Evolutionary conservation across 108 stramenopile genomes (phyloP), one percentile per base, ranked within the genome.

Genomic region (Pseudonitzschia multiseries): DNA sequence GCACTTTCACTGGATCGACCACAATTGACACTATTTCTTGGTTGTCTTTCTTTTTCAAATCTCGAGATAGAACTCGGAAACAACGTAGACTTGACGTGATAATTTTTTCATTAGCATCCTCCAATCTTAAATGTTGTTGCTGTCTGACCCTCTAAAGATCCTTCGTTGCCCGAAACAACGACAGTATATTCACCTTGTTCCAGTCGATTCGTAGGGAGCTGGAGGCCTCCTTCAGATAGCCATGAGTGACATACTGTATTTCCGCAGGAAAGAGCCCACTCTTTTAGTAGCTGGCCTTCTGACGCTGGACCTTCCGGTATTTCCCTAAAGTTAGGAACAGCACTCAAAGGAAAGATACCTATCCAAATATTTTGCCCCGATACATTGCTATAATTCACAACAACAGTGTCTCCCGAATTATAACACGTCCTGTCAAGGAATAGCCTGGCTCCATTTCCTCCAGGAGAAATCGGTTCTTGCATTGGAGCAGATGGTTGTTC

Each of bases 241-340:
- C 66, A 67, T 9, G 66, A 43, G 22, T 67, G 66, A 29, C 66
- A 67, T 27, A 21, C 26, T 48, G 13, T 21, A 41, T 67, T 17
- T 40, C 66, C 66, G 22, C 66, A 67, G 27, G 66, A 67, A 48
- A 44, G 28, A n/a, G 24, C 24, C 66, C 46, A 67, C n/a, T 67
- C 66, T 21, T 26, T 50, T 44, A 67, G 66, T 41, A 62, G 31
- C 8, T 33, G 33, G 20, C 32, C 40, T 14, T 21, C 6, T 40
- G 32, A 40, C 41, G 48, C 28, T 48, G 46, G 46, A 67, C 44
- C 44, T 67, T 44, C 46, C 24, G 66, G 66, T 48, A 67, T 14
- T 24, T 67, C 10, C 14, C 21, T 36, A 50, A 67, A 22, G 46
- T 67, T 22, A 44, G 42, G 17, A 8, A 67, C 66, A 8, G 18